Conservation (phyloP, 805 yeast genomes). For the Danielozyma ontarioensis region DNA sequence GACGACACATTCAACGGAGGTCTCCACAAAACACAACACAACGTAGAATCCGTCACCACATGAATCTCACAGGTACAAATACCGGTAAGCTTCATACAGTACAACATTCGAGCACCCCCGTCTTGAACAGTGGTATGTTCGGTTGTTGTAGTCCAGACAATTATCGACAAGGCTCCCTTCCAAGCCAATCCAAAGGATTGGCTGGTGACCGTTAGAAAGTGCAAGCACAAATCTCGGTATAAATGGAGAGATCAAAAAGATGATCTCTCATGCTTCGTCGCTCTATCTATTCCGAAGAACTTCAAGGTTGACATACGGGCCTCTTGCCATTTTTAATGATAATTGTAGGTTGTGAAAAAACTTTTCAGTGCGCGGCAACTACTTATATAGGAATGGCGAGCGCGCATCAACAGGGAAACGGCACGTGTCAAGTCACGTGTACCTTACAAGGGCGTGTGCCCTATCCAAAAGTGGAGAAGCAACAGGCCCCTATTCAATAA, state of each 20-base stretch:
- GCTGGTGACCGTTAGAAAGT: slow-evolving; percentile 15
- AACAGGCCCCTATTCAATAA: too few relatives aligned
- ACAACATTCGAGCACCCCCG: too few relatives aligned
- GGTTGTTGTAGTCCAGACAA: too few relatives aligned
- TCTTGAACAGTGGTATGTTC: too few relatives aligned
- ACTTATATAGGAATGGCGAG: background rate
- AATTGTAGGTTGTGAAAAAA: slow-evolving; percentile 1
- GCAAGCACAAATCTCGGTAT: slow-evolving; percentile 6
- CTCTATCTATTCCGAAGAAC: slow-evolving; percentile 5
- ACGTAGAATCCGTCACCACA: too few relatives aligned
- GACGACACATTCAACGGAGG: too few relatives aligned
- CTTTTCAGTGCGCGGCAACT: background rate
- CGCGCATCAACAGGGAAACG: too few relatives aligned
- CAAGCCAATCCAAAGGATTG: slow-evolving; percentile 19
- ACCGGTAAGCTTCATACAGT: too few relatives aligned
- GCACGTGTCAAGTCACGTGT: background rate
- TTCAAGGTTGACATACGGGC: slow-evolving; percentile 41
- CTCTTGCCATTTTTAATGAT: slow-evolving; percentile 46
- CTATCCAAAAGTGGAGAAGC: background rate
- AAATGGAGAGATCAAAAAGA: slow-evolving; percentile 1
- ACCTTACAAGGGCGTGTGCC: background rate
- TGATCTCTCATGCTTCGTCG: background rate
- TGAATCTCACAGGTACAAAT: too few relatives aligned
- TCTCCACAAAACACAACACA: too few relatives aligned
- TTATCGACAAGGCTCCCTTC: slow-evolving; percentile 50